Base-by-base conservation (phyloP, 768 basidiomycete species). In the Amanita rubescens region DNA sequence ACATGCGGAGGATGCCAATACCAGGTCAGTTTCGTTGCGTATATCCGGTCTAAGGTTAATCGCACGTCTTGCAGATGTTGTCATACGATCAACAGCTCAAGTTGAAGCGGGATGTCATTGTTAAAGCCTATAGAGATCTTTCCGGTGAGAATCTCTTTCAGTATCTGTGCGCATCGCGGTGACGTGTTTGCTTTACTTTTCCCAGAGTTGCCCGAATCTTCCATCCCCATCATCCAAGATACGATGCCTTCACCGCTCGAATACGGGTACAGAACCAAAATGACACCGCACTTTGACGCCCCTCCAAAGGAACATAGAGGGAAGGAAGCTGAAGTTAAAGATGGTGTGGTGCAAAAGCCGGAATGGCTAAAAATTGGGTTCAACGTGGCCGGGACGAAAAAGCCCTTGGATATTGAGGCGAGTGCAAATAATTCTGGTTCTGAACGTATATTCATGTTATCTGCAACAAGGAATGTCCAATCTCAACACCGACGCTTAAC, bases 251-350 rank as follows among this genome's bases (percentile, higher is more conserved):
- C 90, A 0, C 96, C 95, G 0, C 73, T 90, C 46, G 83, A 94
- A 51, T 97, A 95, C 65, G 81, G 77, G 49, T 99, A 99, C 66
- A 82, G 95, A 30, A 99, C 96, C 1, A 99, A 99, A 71, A 84
- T 99, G 50, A 97, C 96, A 0, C 96, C 96, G 0, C 96, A 99
- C 65, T 98, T 98, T 57, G 90, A 94, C 20, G 78, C 84, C 0
- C 84, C 92, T 0, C 78, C 80, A 1, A 81, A 75, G 57, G 63
- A 59, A 14, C 61, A 62, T 0, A 64, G 61, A 51, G 64, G 65
- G 27, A 58, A 62, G 41, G 59, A 62, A 49, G 45, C 63, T 7
- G 60, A 56, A 1, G 51, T 45, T 14, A 24, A n/a, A 14, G 37
- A 48, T 37, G 57, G 51, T 14, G 53, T 58, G 17, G 61, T 55